Percentiles rank a stretch among this genome's conserved stretches.
Evolutionary conservation across 495 filamentous ascomycete genomes (phyloP).

Genomic region (Trichoderma gamsii): DNA sequence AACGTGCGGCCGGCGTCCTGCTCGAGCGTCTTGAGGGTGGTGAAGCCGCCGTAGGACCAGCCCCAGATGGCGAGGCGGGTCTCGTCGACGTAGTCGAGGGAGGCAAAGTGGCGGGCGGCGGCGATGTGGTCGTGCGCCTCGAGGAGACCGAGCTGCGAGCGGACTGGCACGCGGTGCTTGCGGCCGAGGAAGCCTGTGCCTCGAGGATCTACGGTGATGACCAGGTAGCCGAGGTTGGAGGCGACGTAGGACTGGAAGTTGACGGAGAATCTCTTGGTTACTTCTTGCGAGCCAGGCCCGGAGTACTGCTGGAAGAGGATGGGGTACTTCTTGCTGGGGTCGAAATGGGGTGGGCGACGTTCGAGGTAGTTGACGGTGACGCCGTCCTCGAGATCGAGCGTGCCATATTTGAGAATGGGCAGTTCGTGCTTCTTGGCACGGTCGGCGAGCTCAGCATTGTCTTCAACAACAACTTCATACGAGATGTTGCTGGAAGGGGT

Average conservation of each 20-base stretch:
- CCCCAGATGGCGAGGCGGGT: conserved; percentile 89
- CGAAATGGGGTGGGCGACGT: conserved; percentile 84
- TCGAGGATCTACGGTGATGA: conserved; percentile 89
- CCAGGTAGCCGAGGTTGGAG: conserved; percentile 82
- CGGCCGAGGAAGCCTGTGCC: conserved; percentile 90
- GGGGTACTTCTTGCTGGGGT: conserved; percentile 78
- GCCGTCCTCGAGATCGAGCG: conserved; percentile 57
- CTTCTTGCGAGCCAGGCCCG: conserved; percentile 82
- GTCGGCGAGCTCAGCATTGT: conserved; percentile 62
- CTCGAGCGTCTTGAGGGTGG: conserved; percentile 94
- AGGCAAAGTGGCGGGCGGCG: conserved; percentile 78
- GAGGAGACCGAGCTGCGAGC: conserved; percentile 76
- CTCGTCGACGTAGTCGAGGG: conserved; percentile 77
- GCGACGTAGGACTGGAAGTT: conserved; percentile 91
- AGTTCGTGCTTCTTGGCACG: conserved; percentile 71
- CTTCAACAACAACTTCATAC: conserved; percentile 66
- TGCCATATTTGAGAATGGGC: conserved; percentile 78
- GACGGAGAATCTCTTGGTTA: conserved; percentile 72
- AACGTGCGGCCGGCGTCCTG: conserved; percentile 84
- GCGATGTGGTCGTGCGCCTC: conserved; percentile 90
- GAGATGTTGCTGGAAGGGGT: conserved; percentile 61
- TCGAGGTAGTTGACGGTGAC: conserved; percentile 82
- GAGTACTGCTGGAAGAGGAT: conserved; percentile 92
- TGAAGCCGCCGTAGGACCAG: conserved; percentile 96
- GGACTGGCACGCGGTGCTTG: conserved; percentile 69